These are phyloP conservation scores for Exserohilum rostratum DNA, from an alignment of 2,329 filamentous ascomycete genomes.

Conservation along the genomic window DNA sequence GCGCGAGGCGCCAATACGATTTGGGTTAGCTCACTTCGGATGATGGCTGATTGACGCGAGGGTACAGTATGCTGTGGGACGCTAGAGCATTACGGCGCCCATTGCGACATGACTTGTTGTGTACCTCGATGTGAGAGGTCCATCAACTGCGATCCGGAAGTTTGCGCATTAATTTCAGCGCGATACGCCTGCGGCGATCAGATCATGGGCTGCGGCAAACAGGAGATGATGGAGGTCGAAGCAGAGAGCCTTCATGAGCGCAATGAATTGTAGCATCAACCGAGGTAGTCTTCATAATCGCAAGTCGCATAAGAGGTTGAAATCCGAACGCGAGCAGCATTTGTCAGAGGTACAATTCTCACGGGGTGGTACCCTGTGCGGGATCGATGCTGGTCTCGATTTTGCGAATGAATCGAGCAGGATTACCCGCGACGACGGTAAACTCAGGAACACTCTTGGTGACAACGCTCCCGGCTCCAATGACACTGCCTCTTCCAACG, in stretches of 20 bases:
- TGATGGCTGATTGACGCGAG: neutral
- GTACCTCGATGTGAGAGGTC: neutral
- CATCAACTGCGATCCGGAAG: neutral
- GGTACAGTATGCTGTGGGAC: neutral
- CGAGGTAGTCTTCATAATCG: no score
- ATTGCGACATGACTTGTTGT: neutral
- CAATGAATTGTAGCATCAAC: no score
- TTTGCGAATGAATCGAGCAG: conserved; percentile 65
- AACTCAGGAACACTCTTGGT: conserved; percentile 76
- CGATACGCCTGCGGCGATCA: neutral
- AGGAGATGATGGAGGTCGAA: neutral
- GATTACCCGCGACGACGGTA: conserved; percentile 70
- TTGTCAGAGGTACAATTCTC: neutral
- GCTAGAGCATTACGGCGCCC: neutral
- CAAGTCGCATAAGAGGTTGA: no score
- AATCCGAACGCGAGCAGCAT: neutral
- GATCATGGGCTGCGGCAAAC: neutral
- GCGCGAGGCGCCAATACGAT: no score
- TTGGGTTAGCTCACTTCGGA: neutral
- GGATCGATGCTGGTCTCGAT: conserved; percentile 45
- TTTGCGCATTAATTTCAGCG: neutral
- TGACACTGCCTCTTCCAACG: conserved; percentile 73
- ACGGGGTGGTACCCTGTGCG: conserved; percentile 16
- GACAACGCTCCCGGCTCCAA: conserved; percentile 84
- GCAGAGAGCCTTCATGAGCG: no score